phyloP scores from a whole-genome alignment of 176 grass and related monocot genomes.

The Eragrostis curvula region DNA sequence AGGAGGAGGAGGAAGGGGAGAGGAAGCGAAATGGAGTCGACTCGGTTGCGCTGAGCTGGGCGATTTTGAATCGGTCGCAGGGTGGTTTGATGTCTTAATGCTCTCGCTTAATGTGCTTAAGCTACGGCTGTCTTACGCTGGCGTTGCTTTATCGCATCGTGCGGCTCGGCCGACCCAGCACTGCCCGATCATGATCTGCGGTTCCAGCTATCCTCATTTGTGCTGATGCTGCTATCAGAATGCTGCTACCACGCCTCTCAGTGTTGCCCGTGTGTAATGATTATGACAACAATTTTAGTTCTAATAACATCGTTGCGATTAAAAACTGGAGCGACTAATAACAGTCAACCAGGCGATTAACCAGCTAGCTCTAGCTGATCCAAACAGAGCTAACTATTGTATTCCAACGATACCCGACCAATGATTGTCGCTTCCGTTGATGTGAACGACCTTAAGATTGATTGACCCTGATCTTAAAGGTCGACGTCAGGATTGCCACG shows the following conservation, averaged over 20 bases:
- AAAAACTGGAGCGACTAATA: too few relatives aligned
- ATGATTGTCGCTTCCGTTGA: too few relatives aligned
- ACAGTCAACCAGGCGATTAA: too few relatives aligned
- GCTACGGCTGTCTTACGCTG: neutral
- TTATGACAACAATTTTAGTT: too few relatives aligned
- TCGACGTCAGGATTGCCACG: too few relatives aligned
- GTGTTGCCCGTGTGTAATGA: too few relatives aligned
- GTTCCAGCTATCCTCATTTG: neutral
- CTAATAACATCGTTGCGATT: too few relatives aligned
- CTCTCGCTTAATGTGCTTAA: neutral
- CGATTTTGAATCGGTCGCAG: slow-evolving; percentile 40
- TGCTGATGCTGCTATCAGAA: neutral
- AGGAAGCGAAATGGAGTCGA: slow-evolving; percentile 29
- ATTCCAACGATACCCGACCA: too few relatives aligned
- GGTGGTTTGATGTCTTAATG: slow-evolving; percentile 16
- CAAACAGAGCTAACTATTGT: too few relatives aligned
- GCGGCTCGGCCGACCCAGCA: slow-evolving; percentile 19
- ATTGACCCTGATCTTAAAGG: too few relatives aligned
- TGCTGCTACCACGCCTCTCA: neutral
- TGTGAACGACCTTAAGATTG: too few relatives aligned
- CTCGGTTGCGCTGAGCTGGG: slow-evolving; percentile 27
- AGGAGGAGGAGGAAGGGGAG: neutral
- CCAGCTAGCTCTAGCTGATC: too few relatives aligned
- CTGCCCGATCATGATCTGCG: neutral
- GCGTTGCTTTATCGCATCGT: slow-evolving; percentile 13